Conservation (phyloP, 2,329 filamentous ascomycete genomes). For the Leptodontidium sp. region DNA sequence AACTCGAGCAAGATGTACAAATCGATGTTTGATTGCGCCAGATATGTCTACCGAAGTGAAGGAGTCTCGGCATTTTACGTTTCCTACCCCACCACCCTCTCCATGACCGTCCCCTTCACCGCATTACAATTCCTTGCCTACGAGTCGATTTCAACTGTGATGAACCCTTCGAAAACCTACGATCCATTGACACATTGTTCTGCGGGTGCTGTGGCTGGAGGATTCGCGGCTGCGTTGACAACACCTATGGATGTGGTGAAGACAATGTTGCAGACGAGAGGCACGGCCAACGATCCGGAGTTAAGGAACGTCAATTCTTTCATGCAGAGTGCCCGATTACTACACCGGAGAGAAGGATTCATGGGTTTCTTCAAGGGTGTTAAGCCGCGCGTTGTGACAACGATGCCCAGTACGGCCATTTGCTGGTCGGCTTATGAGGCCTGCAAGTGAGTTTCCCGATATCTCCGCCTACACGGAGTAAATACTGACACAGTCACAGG, state of each 20-base stretch:
- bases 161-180: slow-evolving; percentile 88
- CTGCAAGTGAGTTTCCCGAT: slow-evolving; percentile 64
- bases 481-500: slow-evolving; percentile 49
- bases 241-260: slow-evolving; percentile 99
- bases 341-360: slow-evolving; percentile 79
- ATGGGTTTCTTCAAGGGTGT: slow-evolving; percentile 93
- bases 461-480: not conserved
- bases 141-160: slow-evolving; percentile 91
- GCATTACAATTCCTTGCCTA: slow-evolving; percentile 97
- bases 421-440: slow-evolving; percentile 88
- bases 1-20: slow-evolving; percentile 88
- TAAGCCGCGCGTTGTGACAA: slow-evolving; percentile 89
- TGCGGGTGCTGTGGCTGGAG: slow-evolving; percentile 90
- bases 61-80: slow-evolving; percentile 95
- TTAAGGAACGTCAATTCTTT: slow-evolving; percentile 51
- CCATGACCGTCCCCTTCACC: slow-evolving; percentile 98
- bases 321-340: slow-evolving; percentile 41
- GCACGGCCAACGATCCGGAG: slow-evolving; percentile 81
- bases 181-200: slow-evolving; percentile 94
- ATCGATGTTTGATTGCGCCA: slow-evolving; percentile 86
- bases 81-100: slow-evolving; percentile 96
- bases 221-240: slow-evolving; percentile 90
- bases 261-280: slow-evolving; percentile 93
- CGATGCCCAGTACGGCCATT: slow-evolving; percentile 99
- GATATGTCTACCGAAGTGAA: slow-evolving; percentile 85